These are phyloP conservation scores for Boletus sensibilis DNA, from an alignment of 768 basidiomycete species.

Conservation along the genomic window DNA sequence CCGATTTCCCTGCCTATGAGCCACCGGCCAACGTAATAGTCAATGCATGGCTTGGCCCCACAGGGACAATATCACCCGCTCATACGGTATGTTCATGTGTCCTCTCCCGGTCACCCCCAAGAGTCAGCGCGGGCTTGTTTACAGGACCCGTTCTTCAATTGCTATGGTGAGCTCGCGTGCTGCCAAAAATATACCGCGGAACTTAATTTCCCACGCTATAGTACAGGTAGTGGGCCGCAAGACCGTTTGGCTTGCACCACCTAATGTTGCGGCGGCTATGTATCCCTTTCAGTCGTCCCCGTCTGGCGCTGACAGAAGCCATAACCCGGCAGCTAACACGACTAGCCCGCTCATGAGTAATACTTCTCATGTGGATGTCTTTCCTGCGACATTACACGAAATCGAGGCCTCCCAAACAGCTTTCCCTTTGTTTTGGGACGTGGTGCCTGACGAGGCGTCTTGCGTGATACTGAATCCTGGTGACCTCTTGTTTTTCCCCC, in stretches of 20 bases:
- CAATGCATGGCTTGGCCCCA: conserved; percentile 84
- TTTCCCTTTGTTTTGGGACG: conserved; percentile 53
- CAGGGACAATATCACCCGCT: conserved; percentile 79
- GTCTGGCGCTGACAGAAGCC: conserved; percentile 15
- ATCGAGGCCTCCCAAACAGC: conserved; percentile 21
- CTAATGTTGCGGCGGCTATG: conserved; percentile 55
- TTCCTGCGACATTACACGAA: conserved; percentile 35
- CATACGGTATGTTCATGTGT: conserved; percentile 65
- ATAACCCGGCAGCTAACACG: conserved; percentile 40
- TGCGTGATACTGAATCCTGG: conserved; percentile 70
- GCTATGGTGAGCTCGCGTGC: conserved; percentile 60
- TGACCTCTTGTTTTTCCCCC: conserved; percentile 86
- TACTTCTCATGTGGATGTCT: conserved; percentile 83
- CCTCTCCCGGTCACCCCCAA: neutral
- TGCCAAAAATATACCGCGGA: neutral
- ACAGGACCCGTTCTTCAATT: conserved; percentile 92
- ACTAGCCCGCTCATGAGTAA: conserved; percentile 62
- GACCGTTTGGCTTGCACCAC: conserved; percentile 90
- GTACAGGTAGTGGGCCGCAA: conserved; percentile 89
- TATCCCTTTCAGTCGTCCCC: conserved; percentile 44
- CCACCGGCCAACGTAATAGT: conserved; percentile 66
- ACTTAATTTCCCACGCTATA: conserved; percentile 30
- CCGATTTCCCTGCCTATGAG: conserved; percentile 49
- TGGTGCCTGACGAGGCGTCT: conserved; percentile 60
- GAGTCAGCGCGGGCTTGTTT: conserved; percentile 6